Evolutionary conservation across 768 basidiomycete species (phyloP).

Genomic region (Suillus paluster): DNA sequence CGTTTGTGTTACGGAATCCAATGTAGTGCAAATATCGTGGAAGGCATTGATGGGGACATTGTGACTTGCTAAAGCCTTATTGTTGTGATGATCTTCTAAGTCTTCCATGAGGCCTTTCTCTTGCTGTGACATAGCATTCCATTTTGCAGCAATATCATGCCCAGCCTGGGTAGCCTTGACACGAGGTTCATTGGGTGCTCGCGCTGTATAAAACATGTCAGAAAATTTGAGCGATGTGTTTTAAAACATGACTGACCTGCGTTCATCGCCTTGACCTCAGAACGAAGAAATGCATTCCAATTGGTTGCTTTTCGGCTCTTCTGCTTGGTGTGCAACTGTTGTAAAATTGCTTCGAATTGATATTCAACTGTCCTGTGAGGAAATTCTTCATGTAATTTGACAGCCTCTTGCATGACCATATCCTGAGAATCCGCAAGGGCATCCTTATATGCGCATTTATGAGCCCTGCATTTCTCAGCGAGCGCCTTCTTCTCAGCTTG

Average conservation of each 20-base stretch:
- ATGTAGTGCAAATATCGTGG: neutral
- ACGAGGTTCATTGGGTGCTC: neutral
- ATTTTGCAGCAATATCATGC: neutral
- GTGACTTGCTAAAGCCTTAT: neutral
- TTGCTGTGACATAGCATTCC: neutral
- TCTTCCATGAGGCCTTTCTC: slow-evolving; percentile 1
- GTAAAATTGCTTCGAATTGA: slow-evolving; percentile 8
- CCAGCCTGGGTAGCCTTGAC: neutral
- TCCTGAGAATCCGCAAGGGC: neutral
- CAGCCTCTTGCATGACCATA: neutral
- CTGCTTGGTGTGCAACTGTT: neutral
- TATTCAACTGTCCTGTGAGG: neutral
- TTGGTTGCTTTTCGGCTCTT: neutral
- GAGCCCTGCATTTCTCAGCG: neutral
- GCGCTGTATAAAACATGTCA: too few relatives aligned
- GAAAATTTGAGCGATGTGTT: too few relatives aligned
- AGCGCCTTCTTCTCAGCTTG: neutral
- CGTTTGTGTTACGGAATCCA: neutral
- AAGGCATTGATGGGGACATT: slow-evolving; percentile 3
- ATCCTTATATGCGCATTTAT: neutral
- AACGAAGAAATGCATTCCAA: slow-evolving; percentile 1
- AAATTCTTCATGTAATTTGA: neutral
- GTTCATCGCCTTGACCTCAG: neutral
- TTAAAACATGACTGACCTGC: too few relatives aligned
- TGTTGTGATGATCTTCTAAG: neutral